A percentile compares a stretch with the other conserved stretches of the same genome.
Conservation (phyloP, 2,329 filamentous ascomycete genomes). For the Talaromyces sp. region DNA sequence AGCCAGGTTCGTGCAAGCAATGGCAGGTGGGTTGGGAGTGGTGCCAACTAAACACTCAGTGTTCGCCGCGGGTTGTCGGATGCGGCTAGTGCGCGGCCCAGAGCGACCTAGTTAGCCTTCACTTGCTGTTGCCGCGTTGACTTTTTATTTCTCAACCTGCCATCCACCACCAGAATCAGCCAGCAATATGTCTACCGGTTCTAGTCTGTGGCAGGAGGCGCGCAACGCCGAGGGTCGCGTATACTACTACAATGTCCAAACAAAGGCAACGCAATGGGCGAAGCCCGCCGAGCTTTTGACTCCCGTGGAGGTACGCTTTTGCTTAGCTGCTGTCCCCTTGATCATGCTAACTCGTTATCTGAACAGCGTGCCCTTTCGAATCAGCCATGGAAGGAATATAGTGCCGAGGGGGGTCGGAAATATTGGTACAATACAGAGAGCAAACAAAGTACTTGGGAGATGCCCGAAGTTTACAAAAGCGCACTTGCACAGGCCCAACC, state of each 20-base stretch:
- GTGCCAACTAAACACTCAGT: constrained; percentile 2
- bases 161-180: constrained; percentile 37
- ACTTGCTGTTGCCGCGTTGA: background rate
- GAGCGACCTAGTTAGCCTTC: background rate
- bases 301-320: constrained; percentile 62
- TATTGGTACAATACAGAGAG: constrained; percentile 96
- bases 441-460: constrained; percentile 90
- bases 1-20: background rate
- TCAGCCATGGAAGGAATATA: constrained; percentile 91
- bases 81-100: constrained; percentile 8
- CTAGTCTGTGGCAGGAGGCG: constrained; percentile 71
- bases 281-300: constrained; percentile 90
- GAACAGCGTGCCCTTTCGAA: constrained; percentile 69
- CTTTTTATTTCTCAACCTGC: background rate
- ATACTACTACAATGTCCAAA: constrained; percentile 87
- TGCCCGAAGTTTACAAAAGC: constrained; percentile 76
- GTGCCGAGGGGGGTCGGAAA: constrained; percentile 75
- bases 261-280: constrained; percentile 87
- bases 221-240: constrained; percentile 73
- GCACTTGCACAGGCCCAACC: constrained; percentile 58
- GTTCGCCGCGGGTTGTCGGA: constrained; percentile 1
- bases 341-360: background rate
- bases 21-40: background rate
- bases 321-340: background rate
- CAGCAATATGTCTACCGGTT: constrained; percentile 53